phyloP scores from a whole-genome alignment of 495 filamentous ascomycete species.

The Penicillium psychrofluorescens region DNA sequence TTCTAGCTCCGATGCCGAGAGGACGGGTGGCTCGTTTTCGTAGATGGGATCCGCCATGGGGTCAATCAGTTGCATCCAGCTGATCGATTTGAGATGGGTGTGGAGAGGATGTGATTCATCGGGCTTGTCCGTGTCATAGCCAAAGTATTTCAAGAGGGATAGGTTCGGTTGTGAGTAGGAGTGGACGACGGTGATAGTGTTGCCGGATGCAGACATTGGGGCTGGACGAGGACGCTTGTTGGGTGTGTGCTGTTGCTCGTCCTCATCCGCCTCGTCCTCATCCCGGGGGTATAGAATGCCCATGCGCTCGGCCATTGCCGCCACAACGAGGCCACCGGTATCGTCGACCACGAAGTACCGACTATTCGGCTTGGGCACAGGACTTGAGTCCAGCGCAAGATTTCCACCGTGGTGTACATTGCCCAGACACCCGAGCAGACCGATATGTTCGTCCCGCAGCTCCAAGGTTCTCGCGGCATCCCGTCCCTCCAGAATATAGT shows the following conservation, averaged over 20 bases:
- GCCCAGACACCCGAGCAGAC: constrained; percentile 57
- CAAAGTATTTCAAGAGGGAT: constrained; percentile 77
- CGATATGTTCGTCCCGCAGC: constrained; percentile 77
- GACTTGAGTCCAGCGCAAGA: constrained; percentile 17
- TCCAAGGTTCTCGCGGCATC: constrained; percentile 80
- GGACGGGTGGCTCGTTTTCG: constrained; percentile 44
- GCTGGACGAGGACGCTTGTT: constrained; percentile 15
- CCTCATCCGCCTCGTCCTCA: constrained; percentile 22
- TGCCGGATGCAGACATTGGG: constrained; percentile 51
- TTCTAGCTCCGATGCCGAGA: constrained; percentile 48
- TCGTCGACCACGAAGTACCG: constrained; percentile 89
- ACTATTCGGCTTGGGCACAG: constrained; percentile 44
- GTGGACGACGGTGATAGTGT: constrained; percentile 85
- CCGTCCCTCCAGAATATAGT: constrained; percentile 68
- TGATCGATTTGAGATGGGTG: constrained; percentile 72
- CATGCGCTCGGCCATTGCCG: constrained; percentile 87
- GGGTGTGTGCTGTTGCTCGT: constrained; percentile 5
- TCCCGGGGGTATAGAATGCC: constrained; percentile 63
- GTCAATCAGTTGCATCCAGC: constrained; percentile 82
- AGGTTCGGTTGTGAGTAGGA: constrained; percentile 86
- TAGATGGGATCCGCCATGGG: constrained; percentile 68
- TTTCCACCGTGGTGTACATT: constrained; percentile 51
- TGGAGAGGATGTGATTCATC: constrained; percentile 68
- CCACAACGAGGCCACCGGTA: constrained; percentile 76
- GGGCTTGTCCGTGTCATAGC: constrained; percentile 64